Conservation (phyloP, 495 filamentous ascomycete genomes). For the Astrocystis sublimbata region DNA sequence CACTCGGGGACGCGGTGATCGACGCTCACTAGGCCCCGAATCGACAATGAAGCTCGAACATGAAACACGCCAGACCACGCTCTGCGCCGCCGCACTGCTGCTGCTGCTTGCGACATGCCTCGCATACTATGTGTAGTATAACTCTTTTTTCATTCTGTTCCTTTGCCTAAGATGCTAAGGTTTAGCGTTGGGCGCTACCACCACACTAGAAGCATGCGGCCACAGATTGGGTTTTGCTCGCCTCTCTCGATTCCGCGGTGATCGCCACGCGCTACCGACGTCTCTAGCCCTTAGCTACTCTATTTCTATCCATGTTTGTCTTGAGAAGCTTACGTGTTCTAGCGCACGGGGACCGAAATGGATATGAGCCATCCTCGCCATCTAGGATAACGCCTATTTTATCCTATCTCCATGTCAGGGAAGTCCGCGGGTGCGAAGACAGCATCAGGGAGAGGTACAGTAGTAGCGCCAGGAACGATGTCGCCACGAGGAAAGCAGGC, state of each 20-base stretch:
- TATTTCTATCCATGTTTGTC: background rate
- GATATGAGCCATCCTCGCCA: background rate
- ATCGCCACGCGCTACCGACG: background rate
- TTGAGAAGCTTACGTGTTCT: background rate
- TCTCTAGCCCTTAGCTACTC: background rate
- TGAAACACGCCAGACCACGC: constrained; percentile 20
- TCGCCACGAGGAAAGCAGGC: background rate
- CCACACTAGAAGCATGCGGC: too few species aligned
- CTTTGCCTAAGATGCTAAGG: too few species aligned
- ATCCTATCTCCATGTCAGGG: background rate
- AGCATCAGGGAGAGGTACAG: background rate
- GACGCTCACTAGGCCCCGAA: constrained; percentile 14
- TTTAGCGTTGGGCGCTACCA: too few species aligned
- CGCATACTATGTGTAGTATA: too few species aligned
- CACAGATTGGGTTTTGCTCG: background rate
- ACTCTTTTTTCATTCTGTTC: too few species aligned
- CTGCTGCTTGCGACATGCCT: background rate
- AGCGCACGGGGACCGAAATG: background rate
- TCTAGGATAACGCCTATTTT: background rate
- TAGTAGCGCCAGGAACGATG: background rate
- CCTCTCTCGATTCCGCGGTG: background rate
- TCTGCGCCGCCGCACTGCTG: background rate
- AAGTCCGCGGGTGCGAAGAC: background rate
- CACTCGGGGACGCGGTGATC: constrained; percentile 17
- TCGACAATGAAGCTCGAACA: constrained; percentile 12